A percentile compares a stretch with the other conserved stretches of the same genome.
phyloP scores from a whole-genome alignment of 768 basidiomycete species.

The Hygrophorus pudorinus region DNA sequence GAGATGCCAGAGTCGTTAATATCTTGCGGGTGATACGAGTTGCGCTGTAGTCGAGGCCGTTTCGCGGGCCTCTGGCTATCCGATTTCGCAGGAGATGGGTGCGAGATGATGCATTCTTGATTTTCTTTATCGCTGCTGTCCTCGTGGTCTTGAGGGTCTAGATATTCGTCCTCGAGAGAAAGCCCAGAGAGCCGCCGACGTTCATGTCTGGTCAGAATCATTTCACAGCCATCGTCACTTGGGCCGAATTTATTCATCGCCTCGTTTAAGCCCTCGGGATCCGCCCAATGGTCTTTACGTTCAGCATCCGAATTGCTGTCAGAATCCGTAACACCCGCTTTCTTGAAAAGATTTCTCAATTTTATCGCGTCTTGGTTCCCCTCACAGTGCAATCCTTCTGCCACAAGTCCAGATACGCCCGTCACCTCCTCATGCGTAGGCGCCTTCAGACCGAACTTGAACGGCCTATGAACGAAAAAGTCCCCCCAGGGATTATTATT shows the following conservation, averaged over 20 bases:
- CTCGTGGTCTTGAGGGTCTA: background rate
- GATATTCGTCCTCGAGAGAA: slow-evolving; percentile 6
- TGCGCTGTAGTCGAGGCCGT: background rate
- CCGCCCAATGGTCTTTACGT: slow-evolving; percentile 7
- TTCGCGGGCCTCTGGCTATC: slow-evolving; percentile 3
- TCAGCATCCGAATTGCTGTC: background rate
- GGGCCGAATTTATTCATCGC: background rate
- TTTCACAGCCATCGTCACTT: slow-evolving; percentile 15
- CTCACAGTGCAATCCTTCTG: slow-evolving; percentile 14
- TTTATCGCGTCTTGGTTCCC: slow-evolving; percentile 11
- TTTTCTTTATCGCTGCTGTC: slow-evolving; percentile 6
- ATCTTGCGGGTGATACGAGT: background rate
- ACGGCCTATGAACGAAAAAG: slow-evolving; percentile 28
- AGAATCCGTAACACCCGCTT: background rate
- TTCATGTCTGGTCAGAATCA: slow-evolving; percentile 35
- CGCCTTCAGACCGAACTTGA: slow-evolving; percentile 31
- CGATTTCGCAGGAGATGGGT: too few relatives aligned
- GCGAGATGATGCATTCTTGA: too few relatives aligned
- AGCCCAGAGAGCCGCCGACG: slow-evolving; percentile 15
- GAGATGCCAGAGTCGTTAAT: background rate
- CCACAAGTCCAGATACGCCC: background rate
- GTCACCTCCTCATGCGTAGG: slow-evolving; percentile 24
- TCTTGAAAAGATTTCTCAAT: slow-evolving; percentile 1
- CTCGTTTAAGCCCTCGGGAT: slow-evolving; percentile 7
- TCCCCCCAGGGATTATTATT: slow-evolving; percentile 1